Evolutionary conservation across 305 asterid genomes (phyloP).

Genomic region (Fraxinus floribunda): DNA sequence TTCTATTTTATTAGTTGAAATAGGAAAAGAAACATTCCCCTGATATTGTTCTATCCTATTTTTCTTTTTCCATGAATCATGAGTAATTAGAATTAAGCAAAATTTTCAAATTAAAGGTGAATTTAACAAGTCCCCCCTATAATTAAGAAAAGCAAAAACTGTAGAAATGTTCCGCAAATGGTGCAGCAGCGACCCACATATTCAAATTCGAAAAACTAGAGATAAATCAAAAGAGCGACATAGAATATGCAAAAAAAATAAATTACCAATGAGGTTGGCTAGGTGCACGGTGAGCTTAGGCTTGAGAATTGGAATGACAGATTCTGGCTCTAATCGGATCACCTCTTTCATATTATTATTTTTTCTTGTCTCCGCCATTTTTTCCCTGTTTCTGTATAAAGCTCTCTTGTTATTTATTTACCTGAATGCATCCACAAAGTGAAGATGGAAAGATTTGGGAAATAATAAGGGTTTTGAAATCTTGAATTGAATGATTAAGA

Average conservation of each 20-base stretch:
- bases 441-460: not conserved
- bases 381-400: constrained; percentile 9
- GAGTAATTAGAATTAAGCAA: not conserved
- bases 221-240: not conserved
- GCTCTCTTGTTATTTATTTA: not conserved
- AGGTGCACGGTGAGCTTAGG: constrained; percentile 87
- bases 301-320: constrained; percentile 91
- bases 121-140: not conserved
- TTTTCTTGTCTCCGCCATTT: constrained; percentile 2
- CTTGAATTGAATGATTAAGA: not conserved
- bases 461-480: not conserved
- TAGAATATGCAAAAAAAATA: not conserved
- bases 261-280: constrained; percentile 84
- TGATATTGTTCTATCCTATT: not conserved
- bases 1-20: not conserved
- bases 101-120: not conserved
- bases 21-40: not conserved
- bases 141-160: not conserved
- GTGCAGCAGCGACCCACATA: not conserved
- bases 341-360: constrained; percentile 53
- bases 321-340: constrained; percentile 85
- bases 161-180: not conserved
- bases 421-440: not conserved
- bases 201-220: not conserved
- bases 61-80: not conserved